phyloP scores from a whole-genome alignment of 2,329 filamentous ascomycete species.

The Fusarium pininemorale region DNA sequence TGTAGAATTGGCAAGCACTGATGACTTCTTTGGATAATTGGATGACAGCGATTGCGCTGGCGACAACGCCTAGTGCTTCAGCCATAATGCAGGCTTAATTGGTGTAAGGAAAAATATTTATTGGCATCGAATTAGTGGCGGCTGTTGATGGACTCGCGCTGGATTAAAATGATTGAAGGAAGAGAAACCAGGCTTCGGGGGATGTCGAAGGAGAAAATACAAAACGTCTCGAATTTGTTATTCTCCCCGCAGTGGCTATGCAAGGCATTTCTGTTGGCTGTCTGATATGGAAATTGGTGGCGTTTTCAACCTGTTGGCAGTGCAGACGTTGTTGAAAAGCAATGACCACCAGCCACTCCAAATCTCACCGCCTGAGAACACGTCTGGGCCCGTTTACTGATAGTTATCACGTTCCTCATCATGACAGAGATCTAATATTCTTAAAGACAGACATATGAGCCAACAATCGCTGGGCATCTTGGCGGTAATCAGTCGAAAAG shows the following conservation, averaged over 20 bases:
- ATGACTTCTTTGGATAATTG: neutral
- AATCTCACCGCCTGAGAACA: neutral
- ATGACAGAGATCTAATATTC: too few species aligned
- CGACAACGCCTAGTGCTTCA: neutral
- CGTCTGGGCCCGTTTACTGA: too few species aligned
- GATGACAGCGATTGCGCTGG: neutral
- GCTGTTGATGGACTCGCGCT: neutral
- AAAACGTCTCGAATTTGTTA: neutral
- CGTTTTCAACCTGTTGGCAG: neutral
- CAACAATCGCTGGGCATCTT: rapidly evolving
- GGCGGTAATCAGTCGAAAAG: rapidly evolving
- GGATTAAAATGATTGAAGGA: neutral
- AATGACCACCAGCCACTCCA: too few species aligned
- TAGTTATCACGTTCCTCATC: too few species aligned
- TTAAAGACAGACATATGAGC: too few species aligned
- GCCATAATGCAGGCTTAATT: neutral
- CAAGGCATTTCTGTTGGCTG: neutral
- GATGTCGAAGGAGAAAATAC: neutral
- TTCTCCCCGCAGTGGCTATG: neutral
- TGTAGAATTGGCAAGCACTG: neutral
- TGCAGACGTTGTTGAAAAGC: neutral
- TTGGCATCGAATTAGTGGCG: too few species aligned
- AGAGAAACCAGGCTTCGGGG: rapidly evolving
- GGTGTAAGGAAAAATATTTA: neutral
- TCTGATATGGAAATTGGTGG: neutral